A percentile compares a stretch with the other conserved stretches of the same genome.
Evolutionary conservation across 208 protist genomes (phyloP).

Genomic region (Blastocrithidia nonstop): DNA sequence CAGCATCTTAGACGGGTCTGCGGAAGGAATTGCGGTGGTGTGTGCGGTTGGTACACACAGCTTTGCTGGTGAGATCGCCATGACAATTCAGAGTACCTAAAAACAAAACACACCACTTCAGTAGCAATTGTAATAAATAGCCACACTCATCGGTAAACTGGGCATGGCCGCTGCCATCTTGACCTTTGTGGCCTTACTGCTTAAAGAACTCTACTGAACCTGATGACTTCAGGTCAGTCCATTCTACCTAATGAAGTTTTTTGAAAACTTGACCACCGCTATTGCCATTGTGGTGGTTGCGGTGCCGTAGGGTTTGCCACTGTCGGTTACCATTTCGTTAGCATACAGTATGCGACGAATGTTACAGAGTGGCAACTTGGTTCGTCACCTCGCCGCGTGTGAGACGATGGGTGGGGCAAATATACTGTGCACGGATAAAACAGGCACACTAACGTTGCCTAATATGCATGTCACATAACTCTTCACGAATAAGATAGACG

Average conservation of each 20-base stretch:
- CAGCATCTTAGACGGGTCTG: conserved; percentile 59
- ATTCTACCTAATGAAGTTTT: conserved; percentile 60
- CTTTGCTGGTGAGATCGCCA: conserved; percentile 57
- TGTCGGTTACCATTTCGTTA: conserved; percentile 95
- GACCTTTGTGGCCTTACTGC: conserved; percentile 49
- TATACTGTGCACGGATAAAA: conserved; percentile 90
- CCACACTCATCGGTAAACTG: conserved; percentile 79
- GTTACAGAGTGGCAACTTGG: conserved; percentile 90
- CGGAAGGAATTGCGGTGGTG: conserved; percentile 53
- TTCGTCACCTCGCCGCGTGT: conserved; percentile 89
- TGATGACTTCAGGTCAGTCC: conserved; percentile 9
- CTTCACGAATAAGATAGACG: too few species aligned
- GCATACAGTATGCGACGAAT: conserved; percentile 94
- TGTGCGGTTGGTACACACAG: conserved; percentile 67
- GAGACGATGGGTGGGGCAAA: conserved; percentile 94
- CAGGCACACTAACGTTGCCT: conserved; percentile 89
- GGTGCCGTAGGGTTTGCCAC: conserved; percentile 94
- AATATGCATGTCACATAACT: too few species aligned
- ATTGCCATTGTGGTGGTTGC: conserved; percentile 97
- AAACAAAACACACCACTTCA: conserved; percentile 73
- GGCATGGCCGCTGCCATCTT: conserved; percentile 58
- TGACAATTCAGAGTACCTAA: conserved; percentile 38
- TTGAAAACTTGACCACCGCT: conserved; percentile 80
- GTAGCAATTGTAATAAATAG: conserved; percentile 71
- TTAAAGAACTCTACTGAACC: conserved; percentile 49